These are phyloP conservation scores for Astrothelium subdiscretum DNA, from an alignment of 495 filamentous ascomycete genomes.

Conservation along the genomic window DNA sequence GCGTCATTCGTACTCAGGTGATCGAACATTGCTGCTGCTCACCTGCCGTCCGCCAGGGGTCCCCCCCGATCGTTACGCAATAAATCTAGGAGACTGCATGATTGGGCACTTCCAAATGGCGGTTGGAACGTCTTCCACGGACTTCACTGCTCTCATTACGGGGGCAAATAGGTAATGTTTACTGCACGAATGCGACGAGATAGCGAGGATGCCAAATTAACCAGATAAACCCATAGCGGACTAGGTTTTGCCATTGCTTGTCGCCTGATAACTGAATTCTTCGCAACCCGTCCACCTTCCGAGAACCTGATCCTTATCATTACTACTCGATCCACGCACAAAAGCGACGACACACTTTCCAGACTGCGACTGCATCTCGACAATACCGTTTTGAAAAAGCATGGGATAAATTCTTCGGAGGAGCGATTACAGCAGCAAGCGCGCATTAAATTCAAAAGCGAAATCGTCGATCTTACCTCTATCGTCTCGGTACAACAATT, in stretches of 20 bases:
- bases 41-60: too few relatives aligned
- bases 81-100: too few relatives aligned
- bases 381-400: slow-evolving; percentile 7
- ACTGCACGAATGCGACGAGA: not conserved
- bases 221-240: slow-evolving; percentile 46
- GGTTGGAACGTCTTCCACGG: not conserved
- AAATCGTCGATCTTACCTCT: slow-evolving; percentile 43
- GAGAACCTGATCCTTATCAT: slow-evolving; percentile 54
- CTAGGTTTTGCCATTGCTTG: slow-evolving; percentile 78
- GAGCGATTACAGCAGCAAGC: slow-evolving; percentile 27
- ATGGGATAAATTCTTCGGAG: slow-evolving; percentile 23
- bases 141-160: slow-evolving; percentile 47
- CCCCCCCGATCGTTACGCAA: too few relatives aligned
- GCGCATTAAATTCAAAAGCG: slow-evolving; percentile 32
- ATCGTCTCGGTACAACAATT: slow-evolving; percentile 43
- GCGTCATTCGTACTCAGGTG: too few relatives aligned
- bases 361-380: slow-evolving; percentile 42
- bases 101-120: not conserved
- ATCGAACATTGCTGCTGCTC: too few relatives aligned
- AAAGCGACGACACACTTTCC: slow-evolving; percentile 47
- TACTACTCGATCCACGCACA: slow-evolving; percentile 49
- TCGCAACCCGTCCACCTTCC: slow-evolving; percentile 48
- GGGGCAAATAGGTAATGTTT: slow-evolving; percentile 58
- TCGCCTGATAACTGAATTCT: slow-evolving; percentile 86
- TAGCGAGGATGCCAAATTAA: not conserved